Percentiles rank a stretch among this genome's conserved stretches.
Evolutionary conservation across 371 early-diverging fungal genomes (phyloP).

Genomic region (Mortierella sp.): DNA sequence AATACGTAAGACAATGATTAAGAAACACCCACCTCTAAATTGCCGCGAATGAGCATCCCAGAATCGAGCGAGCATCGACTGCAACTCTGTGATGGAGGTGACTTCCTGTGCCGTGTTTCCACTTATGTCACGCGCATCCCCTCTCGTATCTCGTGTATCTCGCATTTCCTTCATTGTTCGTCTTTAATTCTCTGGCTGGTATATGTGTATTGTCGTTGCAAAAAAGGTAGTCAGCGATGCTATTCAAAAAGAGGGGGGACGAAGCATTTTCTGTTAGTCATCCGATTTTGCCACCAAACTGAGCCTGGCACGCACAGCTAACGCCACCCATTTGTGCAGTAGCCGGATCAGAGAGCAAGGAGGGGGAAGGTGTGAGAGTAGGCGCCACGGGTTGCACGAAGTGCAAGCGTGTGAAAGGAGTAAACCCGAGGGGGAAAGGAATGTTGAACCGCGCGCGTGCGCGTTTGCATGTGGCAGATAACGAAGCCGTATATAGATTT

Average conservation of each 20-base stretch:
- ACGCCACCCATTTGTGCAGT: too few species aligned
- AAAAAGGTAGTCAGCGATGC: neutral
- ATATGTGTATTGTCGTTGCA: neutral
- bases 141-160: conserved; percentile 26
- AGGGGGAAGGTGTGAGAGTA: too few species aligned
- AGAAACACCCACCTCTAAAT: conserved; percentile 32
- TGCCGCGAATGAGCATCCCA: conserved; percentile 54
- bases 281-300: neutral
- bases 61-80: conserved; percentile 51
- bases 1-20: too few species aligned
- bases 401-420: neutral
- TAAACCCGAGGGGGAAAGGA: too few species aligned
- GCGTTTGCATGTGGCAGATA: too few species aligned
- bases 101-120: conserved; percentile 48
- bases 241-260: neutral
- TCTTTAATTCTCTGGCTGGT: neutral
- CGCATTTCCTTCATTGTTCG: conserved; percentile 30
- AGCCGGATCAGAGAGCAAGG: neutral
- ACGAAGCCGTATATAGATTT: too few species aligned
- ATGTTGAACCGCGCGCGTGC: too few species aligned
- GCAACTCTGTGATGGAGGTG: conserved; percentile 49
- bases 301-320: too few species aligned
- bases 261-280: neutral
- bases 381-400: neutral
- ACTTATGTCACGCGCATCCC: conserved; percentile 46